These are phyloP conservation scores for Ceratobasidium papillatum DNA, from an alignment of 1,284 basidiomycete species.

Conservation along the genomic window DNA sequence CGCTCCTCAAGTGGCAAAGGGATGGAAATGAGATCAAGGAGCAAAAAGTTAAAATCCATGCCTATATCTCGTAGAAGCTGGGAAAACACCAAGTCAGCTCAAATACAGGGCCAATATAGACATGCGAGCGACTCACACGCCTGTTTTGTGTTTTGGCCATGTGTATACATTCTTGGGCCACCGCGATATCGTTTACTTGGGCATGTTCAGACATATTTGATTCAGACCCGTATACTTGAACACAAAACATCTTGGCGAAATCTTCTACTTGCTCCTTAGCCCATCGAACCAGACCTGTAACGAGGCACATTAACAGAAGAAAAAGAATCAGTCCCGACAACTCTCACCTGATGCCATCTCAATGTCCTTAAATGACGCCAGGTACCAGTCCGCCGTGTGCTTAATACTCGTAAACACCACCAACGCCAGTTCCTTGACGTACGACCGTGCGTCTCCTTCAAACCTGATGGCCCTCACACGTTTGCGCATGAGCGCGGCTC, in stretches of 20 bases:
- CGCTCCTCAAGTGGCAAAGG: slow-evolving; percentile 22
- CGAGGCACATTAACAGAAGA: not conserved
- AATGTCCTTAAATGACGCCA: slow-evolving; percentile 94
- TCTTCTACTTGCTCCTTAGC: slow-evolving; percentile 85
- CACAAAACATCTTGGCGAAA: slow-evolving; percentile 86
- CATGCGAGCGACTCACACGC: slow-evolving; percentile 64
- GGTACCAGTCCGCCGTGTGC: slow-evolving; percentile 98
- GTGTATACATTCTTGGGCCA: slow-evolving; percentile 73
- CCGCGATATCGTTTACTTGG: slow-evolving; percentile 65
- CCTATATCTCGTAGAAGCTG: slow-evolving; percentile 91
- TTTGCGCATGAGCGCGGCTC: slow-evolving; percentile 77
- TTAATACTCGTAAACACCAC: slow-evolving; percentile 90
- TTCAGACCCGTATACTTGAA: slow-evolving; percentile 89
- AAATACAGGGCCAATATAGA: not conserved
- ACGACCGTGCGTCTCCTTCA: slow-evolving; percentile 87
- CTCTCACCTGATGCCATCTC: slow-evolving; percentile 86
- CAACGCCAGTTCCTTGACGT: slow-evolving; percentile 81
- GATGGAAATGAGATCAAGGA: slow-evolving; percentile 69
- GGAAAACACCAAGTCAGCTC: not conserved
- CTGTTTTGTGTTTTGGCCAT: slow-evolving; percentile 81
- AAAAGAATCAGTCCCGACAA: not conserved
- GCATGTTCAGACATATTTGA: slow-evolving; percentile 6
- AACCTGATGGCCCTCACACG: slow-evolving; percentile 86
- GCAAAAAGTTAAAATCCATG: slow-evolving; percentile 88
- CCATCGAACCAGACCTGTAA: slow-evolving; percentile 91